phyloP scores from a whole-genome alignment of 2,329 filamentous ascomycete genomes.

The Xylaria sp. region DNA sequence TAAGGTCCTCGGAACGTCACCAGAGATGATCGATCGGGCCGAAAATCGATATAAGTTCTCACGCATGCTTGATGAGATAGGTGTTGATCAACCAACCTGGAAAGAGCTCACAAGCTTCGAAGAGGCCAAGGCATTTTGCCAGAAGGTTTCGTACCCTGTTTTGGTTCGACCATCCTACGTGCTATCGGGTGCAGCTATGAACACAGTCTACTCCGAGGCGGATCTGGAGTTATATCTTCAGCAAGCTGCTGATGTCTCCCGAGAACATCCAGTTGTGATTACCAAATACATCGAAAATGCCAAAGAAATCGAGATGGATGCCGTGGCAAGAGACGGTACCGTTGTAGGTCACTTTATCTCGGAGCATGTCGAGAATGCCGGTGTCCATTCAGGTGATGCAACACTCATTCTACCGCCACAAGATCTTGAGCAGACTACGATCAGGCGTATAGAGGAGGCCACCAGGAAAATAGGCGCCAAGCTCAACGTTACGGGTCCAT shows the following conservation, averaged over 20 bases:
- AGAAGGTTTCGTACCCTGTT: conserved; percentile 90
- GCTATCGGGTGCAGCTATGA: conserved; percentile 97
- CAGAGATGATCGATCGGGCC: conserved; percentile 98
- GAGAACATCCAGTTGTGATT: conserved; percentile 96
- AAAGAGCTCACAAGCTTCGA: conserved; percentile 96
- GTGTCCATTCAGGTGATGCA: conserved; percentile 97
- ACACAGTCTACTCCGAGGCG: conserved; percentile 96
- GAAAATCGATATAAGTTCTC: conserved; percentile 99
- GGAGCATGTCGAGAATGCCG: conserved; percentile 98
- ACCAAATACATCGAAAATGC: conserved; percentile 99
- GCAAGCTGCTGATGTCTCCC: conserved; percentile 92
- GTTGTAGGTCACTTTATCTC: conserved; percentile 97
- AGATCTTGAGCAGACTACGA: conserved; percentile 88
- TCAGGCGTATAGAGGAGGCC: conserved; percentile 90
- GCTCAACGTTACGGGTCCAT: conserved; percentile 94
- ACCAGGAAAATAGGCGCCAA: conserved; percentile 95
- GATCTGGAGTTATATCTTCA: conserved; percentile 89
- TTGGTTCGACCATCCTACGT: conserved; percentile 97
- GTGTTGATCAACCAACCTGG: conserved; percentile 96
- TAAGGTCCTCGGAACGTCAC: conserved; percentile 93
- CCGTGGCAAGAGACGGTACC: conserved; percentile 87
- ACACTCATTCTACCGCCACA: conserved; percentile 95
- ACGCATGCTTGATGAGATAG: conserved; percentile 94
- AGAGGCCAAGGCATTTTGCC: conserved; percentile 87
- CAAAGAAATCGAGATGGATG: conserved; percentile 99